These are phyloP conservation scores for Penicillium roqueforti DNA, from an alignment of 495 filamentous ascomycete species.

Conservation along the genomic window DNA sequence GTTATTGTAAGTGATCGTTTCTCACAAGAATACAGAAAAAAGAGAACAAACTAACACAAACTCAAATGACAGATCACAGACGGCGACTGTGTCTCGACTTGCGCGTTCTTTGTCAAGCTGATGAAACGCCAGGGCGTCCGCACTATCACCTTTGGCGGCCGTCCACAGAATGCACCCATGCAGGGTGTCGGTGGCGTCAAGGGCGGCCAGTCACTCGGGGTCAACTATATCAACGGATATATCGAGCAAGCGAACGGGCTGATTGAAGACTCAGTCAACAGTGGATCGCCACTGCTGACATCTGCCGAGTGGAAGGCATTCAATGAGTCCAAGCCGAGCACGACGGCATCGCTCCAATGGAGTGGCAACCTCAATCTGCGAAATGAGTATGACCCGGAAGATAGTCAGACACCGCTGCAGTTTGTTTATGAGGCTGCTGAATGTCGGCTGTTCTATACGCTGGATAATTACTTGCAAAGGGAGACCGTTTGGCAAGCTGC, in stretches of 20 bases:
- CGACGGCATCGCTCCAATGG: conserved; percentile 17
- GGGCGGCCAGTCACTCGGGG: conserved; percentile 37
- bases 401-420: conserved; percentile 30
- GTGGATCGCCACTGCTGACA: conserved; percentile 27
- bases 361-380: conserved; percentile 26
- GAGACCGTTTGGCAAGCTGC: conserved; percentile 31
- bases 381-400: conserved; percentile 30
- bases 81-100: conserved; percentile 62
- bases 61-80: conserved; percentile 38
- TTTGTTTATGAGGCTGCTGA: conserved; percentile 39
- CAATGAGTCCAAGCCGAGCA: conserved; percentile 24
- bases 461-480: conserved; percentile 24
- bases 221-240: conserved; percentile 32
- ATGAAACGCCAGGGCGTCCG: conserved; percentile 55
- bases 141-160: conserved; percentile 58
- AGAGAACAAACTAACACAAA: conserved; percentile 3
- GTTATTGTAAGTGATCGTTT: conserved; percentile 30
- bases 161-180: conserved; percentile 53
- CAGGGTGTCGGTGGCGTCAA: conserved; percentile 61
- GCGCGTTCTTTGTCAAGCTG: conserved; percentile 55
- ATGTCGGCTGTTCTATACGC: conserved; percentile 37
- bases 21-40: not conserved
- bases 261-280: conserved; percentile 17
- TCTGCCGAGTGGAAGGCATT: conserved; percentile 30
- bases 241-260: conserved; percentile 24